A percentile compares a stretch with the other conserved stretches of the same genome.
Conservation (phyloP, 2,329 filamentous ascomycete species). For the Aspergillus arachidicola region DNA sequence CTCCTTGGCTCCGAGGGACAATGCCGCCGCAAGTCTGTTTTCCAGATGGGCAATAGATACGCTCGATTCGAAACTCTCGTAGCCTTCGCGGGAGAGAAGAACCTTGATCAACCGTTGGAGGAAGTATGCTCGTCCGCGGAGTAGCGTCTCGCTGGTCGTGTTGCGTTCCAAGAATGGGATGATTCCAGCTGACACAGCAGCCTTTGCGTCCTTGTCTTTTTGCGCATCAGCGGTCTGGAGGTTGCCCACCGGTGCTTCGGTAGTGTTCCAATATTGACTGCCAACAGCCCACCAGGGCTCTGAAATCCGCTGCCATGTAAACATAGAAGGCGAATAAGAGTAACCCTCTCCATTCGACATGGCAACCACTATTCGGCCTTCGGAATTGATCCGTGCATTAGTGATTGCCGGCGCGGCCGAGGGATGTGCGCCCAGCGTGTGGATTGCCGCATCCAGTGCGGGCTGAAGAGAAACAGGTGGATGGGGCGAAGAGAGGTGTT, state of each 20-base stretch:
- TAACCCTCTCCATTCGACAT: constrained; percentile 95
- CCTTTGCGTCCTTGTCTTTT: constrained; percentile 54
- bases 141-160: constrained; percentile 87
- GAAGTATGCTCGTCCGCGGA: constrained; percentile 89
- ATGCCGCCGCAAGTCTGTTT: constrained; percentile 86
- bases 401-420: constrained; percentile 82
- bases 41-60: constrained; percentile 94
- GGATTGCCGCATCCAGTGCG: constrained; percentile 81
- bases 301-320: constrained; percentile 90
- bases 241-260: constrained; percentile 83
- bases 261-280: constrained; percentile 98
- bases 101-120: constrained; percentile 89
- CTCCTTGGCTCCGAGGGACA: constrained; percentile 81
- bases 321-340: constrained; percentile 82
- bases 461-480: constrained; percentile 88
- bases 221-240: constrained; percentile 72
- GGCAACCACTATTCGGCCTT: constrained; percentile 83
- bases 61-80: constrained; percentile 85
- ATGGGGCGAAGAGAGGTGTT: constrained; percentile 79
- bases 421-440: constrained; percentile 75
- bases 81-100: constrained; percentile 83
- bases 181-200: constrained; percentile 79
- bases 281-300: constrained; percentile 98
- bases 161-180: constrained; percentile 92
- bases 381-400: constrained; percentile 86